Conservation (phyloP, 306 rosid genomes). For the Myrica gale region DNA sequence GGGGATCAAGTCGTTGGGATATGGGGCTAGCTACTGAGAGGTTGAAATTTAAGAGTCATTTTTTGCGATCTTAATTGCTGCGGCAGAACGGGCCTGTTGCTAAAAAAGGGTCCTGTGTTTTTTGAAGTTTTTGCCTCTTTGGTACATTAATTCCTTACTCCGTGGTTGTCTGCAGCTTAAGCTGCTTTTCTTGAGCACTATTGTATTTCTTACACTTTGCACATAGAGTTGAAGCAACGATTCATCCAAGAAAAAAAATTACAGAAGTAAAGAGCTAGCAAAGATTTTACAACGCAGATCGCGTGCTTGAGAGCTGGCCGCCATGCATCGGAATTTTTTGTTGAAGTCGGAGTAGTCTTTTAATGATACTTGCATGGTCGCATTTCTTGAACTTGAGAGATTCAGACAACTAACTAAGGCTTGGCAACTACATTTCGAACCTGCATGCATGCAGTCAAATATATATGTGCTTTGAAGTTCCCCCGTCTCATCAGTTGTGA, state of each 20-base stretch:
- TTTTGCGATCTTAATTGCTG: no score
- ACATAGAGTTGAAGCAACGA: neutral
- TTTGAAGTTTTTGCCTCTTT: neutral
- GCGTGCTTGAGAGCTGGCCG: neutral
- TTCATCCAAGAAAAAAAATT: neutral
- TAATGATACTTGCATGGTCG: neutral
- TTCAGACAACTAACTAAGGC: neutral
- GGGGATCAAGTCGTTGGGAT: neutral
- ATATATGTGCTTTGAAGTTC: neutral
- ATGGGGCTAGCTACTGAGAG: neutral
- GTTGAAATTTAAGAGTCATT: neutral
- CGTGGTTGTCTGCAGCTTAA: neutral
- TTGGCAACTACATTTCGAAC: neutral
- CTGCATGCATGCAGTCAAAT: neutral
- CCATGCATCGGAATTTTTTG: neutral
- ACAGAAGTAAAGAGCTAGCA: neutral
- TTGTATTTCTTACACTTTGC: neutral
- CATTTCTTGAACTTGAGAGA: neutral
- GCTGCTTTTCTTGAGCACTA: neutral
- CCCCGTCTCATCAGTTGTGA: slow-evolving; percentile 32
- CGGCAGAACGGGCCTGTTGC: neutral
- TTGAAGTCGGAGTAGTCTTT: neutral
- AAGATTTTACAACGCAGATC: neutral
- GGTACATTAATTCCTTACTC: no score
- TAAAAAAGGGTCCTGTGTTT: neutral